Evolutionary conservation across 164 flowering plant species (phyloP).

Genomic region (Echeveria elegans): DNA sequence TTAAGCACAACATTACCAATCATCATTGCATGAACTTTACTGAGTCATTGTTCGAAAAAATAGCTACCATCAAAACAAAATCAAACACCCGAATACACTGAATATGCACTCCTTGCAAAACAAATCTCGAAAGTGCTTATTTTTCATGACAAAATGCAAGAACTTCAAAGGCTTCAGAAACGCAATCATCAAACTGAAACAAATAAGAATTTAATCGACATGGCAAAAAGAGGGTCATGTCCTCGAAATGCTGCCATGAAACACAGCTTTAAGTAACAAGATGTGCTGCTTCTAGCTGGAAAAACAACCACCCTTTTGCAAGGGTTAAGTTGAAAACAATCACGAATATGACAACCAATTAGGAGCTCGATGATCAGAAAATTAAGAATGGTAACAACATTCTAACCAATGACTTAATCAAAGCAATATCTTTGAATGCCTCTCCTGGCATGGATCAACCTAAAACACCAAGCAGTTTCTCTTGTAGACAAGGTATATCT

Average conservation of each 20-base stretch:
- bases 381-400: neutral
- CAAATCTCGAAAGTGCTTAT: neutral
- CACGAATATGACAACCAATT: neutral
- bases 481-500: neutral
- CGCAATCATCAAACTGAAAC: neutral
- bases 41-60: no score
- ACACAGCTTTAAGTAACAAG: neutral
- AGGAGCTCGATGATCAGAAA: neutral
- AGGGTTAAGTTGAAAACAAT: neutral
- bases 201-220: no score
- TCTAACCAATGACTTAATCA: no score
- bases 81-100: no score
- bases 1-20: no score
- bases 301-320: neutral
- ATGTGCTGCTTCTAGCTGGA: neutral
- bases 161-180: neutral
- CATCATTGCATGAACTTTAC: no score
- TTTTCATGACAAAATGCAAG: neutral
- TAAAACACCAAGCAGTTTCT: neutral
- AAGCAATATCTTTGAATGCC: neutral
- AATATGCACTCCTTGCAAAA: neutral
- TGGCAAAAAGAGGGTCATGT: neutral
- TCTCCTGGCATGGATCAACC: neutral
- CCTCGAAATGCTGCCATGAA: neutral
- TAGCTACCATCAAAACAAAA: no score